Conservation (phyloP, 2,329 filamentous ascomycete genomes). For the Hymenoscyphus scutula region DNA sequence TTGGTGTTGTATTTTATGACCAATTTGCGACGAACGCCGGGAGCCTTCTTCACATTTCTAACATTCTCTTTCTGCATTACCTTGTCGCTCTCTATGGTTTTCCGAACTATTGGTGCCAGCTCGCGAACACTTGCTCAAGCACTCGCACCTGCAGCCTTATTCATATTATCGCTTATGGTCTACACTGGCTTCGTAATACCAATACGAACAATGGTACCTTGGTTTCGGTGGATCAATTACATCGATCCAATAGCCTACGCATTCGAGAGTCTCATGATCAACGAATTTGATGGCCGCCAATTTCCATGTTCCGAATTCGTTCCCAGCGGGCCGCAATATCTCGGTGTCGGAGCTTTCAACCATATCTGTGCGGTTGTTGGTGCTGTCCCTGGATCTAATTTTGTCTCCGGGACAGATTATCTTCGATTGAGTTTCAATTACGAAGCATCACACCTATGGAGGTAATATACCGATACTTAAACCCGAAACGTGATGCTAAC, state of each 20-base stretch:
- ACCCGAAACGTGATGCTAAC: not conserved
- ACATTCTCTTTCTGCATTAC: conserved; percentile 24
- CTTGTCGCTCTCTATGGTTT: conserved; percentile 75
- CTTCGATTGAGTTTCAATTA: conserved; percentile 55
- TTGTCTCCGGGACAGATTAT: conserved; percentile 60
- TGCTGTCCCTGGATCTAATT: conserved; percentile 48
- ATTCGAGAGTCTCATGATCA: conserved; percentile 77
- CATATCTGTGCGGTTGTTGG: conserved; percentile 57
- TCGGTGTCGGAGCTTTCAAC: conserved; percentile 9
- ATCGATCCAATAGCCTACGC: conserved; percentile 60
- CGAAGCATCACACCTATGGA: conserved; percentile 38
- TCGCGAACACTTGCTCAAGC: conserved; percentile 67
- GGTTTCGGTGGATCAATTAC: conserved; percentile 81
- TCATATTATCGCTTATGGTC: conserved; percentile 35
- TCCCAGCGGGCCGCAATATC: conserved; percentile 29
- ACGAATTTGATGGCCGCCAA: conserved; percentile 60
- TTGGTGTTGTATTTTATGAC: conserved; percentile 83
- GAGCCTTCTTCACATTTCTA: conserved; percentile 77
- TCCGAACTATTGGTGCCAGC: conserved; percentile 72
- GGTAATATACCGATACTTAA: not conserved
- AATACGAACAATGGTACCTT: conserved; percentile 63
- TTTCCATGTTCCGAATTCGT: conserved; percentile 21
- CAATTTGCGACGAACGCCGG: conserved; percentile 61
- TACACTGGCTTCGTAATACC: conserved; percentile 43
- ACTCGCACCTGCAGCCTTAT: conserved; percentile 55